Percentiles rank a stretch among this genome's conserved stretches.
These are phyloP conservation scores for Berkeleyomyces basicola DNA, from an alignment of 2,329 filamentous ascomycete genomes.

Conservation along the genomic window DNA sequence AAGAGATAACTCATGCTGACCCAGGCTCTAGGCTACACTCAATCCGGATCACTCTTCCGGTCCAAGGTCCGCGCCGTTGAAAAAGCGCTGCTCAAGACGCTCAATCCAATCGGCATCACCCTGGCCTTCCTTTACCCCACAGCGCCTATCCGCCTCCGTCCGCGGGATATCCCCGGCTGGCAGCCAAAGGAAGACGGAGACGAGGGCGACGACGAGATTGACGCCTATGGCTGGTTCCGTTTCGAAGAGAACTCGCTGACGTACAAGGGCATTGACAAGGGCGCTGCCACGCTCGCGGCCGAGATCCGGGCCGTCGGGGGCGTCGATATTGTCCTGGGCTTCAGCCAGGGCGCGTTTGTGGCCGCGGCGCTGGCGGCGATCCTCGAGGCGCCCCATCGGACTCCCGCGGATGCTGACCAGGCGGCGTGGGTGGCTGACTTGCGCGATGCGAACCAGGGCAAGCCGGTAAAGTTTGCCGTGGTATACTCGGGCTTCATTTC, in stretches of 20 bases:
- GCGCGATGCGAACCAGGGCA: constrained; percentile 31
- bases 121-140: constrained; percentile 51
- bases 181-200: constrained; percentile 26
- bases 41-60: constrained; percentile 72
- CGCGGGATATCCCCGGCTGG: constrained; percentile 55
- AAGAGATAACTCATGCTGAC: not conserved
- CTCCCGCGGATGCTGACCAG: constrained; percentile 17
- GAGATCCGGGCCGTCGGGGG: constrained; percentile 46
- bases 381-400: constrained; percentile 37
- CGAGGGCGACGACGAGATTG: constrained; percentile 26
- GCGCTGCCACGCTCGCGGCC: constrained; percentile 45
- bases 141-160: constrained; percentile 44
- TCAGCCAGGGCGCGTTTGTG: constrained; percentile 62
- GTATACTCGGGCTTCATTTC: constrained; percentile 65
- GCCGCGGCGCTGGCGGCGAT: constrained; percentile 57
- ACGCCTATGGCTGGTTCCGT: constrained; percentile 73
- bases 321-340: constrained; percentile 65
- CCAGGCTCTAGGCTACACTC: constrained; percentile 53
- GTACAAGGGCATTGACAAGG: constrained; percentile 55
- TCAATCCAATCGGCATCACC: constrained; percentile 39
- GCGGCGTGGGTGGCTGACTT: constrained; percentile 28
- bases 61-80: constrained; percentile 77
- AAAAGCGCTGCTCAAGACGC: constrained; percentile 60
- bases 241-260: constrained; percentile 43
- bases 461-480: constrained; percentile 50